Evolutionary conservation across 345 rosid species (phyloP), one percentile per base, ranked within the genome.

Genomic region (Draba incana): DNA sequence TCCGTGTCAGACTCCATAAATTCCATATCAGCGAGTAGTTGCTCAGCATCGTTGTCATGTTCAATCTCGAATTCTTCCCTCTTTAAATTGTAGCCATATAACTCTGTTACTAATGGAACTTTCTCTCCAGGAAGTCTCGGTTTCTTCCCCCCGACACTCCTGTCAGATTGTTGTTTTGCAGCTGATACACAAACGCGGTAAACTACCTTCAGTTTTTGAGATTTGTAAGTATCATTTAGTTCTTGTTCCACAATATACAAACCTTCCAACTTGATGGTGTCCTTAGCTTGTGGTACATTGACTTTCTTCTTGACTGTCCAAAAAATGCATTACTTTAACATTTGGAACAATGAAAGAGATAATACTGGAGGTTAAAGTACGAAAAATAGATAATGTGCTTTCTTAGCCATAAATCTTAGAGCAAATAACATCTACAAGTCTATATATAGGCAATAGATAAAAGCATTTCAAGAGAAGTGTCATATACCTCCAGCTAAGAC

Each of bases 1-100:
- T 84, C 83, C 35, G 88, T 74, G 71, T 94, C 96, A 39, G 81
- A 71, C 30, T 89, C 95, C 78, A 78, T 82, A 75, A 94, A 94
- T 59, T 94, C 99, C 99, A 91, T 94, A 70, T 91, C 98, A 38
- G 95, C 96, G 47, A 91, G 82, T 70, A 89, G 75, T 61, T 86
- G 96, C 83, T 94, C 98, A 8, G 99, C 98, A 75, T 94, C 96
- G 51, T 94, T 91, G 70, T 94, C 99, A 62, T 91, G 85, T 80
- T 89, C 99, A 65, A 87, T 70, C 81, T 94, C 99, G 84, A 94
- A 91, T 75, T 94, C 99, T 78, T 83, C 83, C 80, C 99, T 85
- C 85, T 91, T 91, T 65, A 83, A 70, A 76, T 94, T 94, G 78
- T 86, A 94, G 74, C 98, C 96, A 77, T 92, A 84, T 67, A 86